Percentiles rank a stretch among this genome's conserved stretches.
Conservation (phyloP, 1,139 yeast species). For the Kodamaea sp. region DNA sequence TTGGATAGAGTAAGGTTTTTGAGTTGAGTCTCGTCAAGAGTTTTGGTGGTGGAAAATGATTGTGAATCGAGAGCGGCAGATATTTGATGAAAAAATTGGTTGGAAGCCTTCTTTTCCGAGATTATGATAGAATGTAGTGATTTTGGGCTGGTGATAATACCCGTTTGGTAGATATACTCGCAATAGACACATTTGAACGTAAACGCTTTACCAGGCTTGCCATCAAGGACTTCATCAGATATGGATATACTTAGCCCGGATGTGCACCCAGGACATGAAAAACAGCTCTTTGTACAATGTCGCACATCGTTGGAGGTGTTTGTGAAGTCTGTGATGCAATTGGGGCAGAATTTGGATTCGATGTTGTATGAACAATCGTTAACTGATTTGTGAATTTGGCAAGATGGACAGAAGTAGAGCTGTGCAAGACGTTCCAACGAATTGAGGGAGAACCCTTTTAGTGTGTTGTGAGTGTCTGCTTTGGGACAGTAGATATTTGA, state of each 20-base stretch:
- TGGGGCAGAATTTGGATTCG: conserved; percentile 36
- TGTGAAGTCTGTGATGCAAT: conserved; percentile 39
- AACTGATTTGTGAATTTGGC: conserved; percentile 33
- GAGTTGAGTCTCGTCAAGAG: conserved; percentile 1
- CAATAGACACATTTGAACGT: conserved; percentile 36
- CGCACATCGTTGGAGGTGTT: conserved; percentile 19
- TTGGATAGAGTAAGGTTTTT: conserved; percentile 11
- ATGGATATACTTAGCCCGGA: conserved; percentile 29
- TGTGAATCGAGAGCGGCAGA: too few relatives aligned
- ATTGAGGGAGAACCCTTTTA: conserved; percentile 12
- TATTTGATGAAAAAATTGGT: too few relatives aligned
- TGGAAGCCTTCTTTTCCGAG: conserved; percentile 17
- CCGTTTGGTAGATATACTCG: conserved; percentile 28
- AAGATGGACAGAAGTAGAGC: conserved; percentile 41
- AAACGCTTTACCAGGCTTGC: conserved; percentile 34
- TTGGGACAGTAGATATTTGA: conserved; percentile 23
- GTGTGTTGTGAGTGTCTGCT: conserved; percentile 8
- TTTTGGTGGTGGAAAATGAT: too few relatives aligned
- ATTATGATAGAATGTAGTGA: conserved; percentile 33
- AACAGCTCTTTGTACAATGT: conserved; percentile 40
- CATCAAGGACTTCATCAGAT: conserved; percentile 20
- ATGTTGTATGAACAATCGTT: conserved; percentile 27
- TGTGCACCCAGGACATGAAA: conserved; percentile 40
- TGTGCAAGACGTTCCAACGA: conserved; percentile 17
- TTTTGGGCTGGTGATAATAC: conserved; percentile 35